Conservation (phyloP, 805 yeast species). For the Metschnikowia cerradonensis region DNA sequence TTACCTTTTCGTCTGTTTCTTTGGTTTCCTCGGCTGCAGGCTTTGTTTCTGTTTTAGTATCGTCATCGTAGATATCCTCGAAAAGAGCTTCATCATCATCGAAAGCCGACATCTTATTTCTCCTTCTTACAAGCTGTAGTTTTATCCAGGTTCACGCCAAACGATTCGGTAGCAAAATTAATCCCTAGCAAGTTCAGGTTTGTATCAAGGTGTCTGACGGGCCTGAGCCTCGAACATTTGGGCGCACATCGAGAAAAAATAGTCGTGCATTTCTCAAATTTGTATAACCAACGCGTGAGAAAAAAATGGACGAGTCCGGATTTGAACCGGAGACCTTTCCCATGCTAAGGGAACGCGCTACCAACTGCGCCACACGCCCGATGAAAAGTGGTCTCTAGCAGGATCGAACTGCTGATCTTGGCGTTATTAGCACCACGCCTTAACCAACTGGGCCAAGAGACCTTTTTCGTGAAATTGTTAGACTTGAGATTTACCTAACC, state of each 20-base stretch:
- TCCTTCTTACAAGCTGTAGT: neutral
- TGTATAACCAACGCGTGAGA: slow-evolving; percentile 10
- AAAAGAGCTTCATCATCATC: slow-evolving; percentile 94
- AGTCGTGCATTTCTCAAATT: neutral
- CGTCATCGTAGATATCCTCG: slow-evolving; percentile 72
- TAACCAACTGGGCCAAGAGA: slow-evolving; percentile 55
- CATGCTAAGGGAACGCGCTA: slow-evolving; percentile 81
- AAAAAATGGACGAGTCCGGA: slow-evolving; percentile 66
- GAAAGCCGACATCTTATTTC: slow-evolving; percentile 28
- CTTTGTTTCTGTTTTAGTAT: slow-evolving; percentile 13
- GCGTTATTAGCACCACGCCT: slow-evolving; percentile 54
- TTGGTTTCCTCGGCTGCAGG: neutral
- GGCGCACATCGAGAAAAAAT: neutral
- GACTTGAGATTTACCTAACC: no score
- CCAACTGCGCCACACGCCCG: slow-evolving; percentile 83
- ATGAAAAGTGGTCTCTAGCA: slow-evolving; percentile 64
- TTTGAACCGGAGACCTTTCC: slow-evolving; percentile 77
- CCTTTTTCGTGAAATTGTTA: slow-evolving; percentile 20
- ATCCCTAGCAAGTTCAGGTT: neutral
- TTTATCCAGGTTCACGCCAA: neutral
- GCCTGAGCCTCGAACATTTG: neutral
- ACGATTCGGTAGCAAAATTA: neutral
- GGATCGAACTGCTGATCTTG: slow-evolving; percentile 84
- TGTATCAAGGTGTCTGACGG: neutral
- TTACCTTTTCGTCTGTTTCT: neutral